These are phyloP conservation scores for Aspergillus diversus DNA, from an alignment of 495 filamentous ascomycete species.

Conservation along the genomic window DNA sequence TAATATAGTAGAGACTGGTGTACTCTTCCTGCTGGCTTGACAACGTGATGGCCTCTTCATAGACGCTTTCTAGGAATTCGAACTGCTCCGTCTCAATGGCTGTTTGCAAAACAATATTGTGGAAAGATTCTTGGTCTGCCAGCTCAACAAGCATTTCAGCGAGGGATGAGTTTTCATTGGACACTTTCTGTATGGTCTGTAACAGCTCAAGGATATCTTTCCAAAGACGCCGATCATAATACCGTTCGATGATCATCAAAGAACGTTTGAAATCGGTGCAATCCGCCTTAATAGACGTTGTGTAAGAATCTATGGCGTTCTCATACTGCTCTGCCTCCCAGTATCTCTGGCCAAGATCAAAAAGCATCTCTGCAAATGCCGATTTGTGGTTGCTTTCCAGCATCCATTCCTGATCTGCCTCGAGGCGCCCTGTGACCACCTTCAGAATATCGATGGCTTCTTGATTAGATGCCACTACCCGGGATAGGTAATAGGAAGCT, in stretches of 20 bases:
- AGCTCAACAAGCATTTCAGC: conserved; percentile 24
- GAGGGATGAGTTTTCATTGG: conserved; percentile 22
- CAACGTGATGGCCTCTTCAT: conserved; percentile 34
- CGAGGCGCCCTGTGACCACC: conserved; percentile 6
- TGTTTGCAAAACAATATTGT: conserved; percentile 33
- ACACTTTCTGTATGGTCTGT: conserved; percentile 29
- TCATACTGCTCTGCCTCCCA: conserved; percentile 32
- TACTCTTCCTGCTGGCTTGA: conserved; percentile 20
- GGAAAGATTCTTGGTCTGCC: conserved; percentile 34
- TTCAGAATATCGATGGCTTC: conserved; percentile 34
- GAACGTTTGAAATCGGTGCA: conserved; percentile 22
- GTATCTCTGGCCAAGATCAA: conserved; percentile 25
- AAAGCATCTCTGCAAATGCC: conserved; percentile 24
- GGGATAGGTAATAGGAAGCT: conserved; percentile 37
- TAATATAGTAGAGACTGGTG: conserved; percentile 23
- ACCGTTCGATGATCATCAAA: conserved; percentile 30
- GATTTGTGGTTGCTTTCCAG: not conserved
- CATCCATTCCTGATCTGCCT: conserved; percentile 18
- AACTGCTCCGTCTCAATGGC: conserved; percentile 30
- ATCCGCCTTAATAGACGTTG: conserved; percentile 12
- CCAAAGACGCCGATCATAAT: conserved; percentile 30
- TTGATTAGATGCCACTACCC: conserved; percentile 29
- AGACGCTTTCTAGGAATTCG: conserved; percentile 34
- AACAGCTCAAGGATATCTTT: conserved; percentile 35
- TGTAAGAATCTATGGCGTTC: conserved; percentile 21